Evolutionary conservation across 2,329 filamentous ascomycete genomes (phyloP).

Genomic region (Penicillium sp.): DNA sequence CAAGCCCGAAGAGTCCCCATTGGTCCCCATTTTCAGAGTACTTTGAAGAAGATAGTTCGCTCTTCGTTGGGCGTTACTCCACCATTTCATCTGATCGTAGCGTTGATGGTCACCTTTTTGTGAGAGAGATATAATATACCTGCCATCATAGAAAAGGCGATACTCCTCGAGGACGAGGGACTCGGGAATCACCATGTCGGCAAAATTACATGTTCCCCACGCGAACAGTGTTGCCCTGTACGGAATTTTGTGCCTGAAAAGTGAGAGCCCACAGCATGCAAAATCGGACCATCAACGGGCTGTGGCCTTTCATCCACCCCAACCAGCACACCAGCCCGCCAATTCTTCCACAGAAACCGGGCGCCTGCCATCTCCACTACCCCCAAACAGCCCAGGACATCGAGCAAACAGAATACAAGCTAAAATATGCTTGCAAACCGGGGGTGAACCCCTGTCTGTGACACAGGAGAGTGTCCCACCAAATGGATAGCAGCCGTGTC

Average conservation of each 20-base stretch:
- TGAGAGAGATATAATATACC: background rate
- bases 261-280: background rate
- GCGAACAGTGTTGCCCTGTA: background rate
- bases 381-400: slow-evolving; percentile 59
- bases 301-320: slow-evolving; percentile 32
- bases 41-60: background rate
- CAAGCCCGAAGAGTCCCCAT: no score
- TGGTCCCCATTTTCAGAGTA: background rate
- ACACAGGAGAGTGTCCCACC: slow-evolving; percentile 36
- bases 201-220: background rate
- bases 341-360: slow-evolving; percentile 63
- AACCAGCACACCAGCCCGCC: slow-evolving; percentile 65
- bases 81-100: background rate
- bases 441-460: slow-evolving; percentile 19
- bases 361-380: slow-evolving; percentile 54
- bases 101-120: background rate
- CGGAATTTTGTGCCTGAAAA: background rate
- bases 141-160: background rate
- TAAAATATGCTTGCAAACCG: slow-evolving; percentile 82
- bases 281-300: background rate
- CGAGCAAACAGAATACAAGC: slow-evolving; percentile 74
- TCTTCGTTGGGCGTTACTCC: background rate
- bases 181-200: background rate
- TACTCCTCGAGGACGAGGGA: background rate
- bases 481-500: slow-evolving; percentile 30